Percentiles rank a stretch among this genome's conserved stretches.
Conservation (phyloP, 169 alveolate species). For the Plasmodium inui region DNA sequence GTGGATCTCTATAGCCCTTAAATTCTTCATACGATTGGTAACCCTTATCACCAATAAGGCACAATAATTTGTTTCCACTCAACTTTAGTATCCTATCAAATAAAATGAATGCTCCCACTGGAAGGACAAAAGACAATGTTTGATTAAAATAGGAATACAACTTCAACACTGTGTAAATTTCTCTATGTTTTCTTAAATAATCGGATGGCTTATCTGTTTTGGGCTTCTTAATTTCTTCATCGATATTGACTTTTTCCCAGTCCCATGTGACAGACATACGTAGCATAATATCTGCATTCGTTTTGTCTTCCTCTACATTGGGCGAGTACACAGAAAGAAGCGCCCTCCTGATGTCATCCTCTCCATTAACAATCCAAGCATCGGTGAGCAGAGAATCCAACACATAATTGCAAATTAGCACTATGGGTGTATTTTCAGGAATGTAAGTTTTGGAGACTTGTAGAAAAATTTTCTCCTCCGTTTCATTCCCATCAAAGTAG, state of each 20-base stretch:
- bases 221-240: constrained; percentile 51
- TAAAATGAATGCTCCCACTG: constrained; percentile 86
- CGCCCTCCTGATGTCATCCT: constrained; percentile 84
- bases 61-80: constrained; percentile 81
- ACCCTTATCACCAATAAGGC: constrained; percentile 89
- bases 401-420: constrained; percentile 85
- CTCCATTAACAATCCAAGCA: constrained; percentile 79
- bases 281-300: constrained; percentile 90
- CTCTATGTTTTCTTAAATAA: constrained; percentile 75
- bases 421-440: constrained; percentile 82
- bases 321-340: constrained; percentile 86
- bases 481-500: constrained; percentile 85
- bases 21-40: constrained; percentile 88
- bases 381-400: constrained; percentile 88
- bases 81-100: constrained; percentile 78
- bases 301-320: constrained; percentile 87
- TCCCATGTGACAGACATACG: constrained; percentile 90
- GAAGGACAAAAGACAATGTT: constrained; percentile 84
- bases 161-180: constrained; percentile 77
- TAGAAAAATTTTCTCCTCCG: constrained; percentile 76
- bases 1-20: constrained; percentile 85
- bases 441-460: constrained; percentile 73
- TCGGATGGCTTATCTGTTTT: constrained; percentile 40
- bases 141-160: constrained; percentile 78
- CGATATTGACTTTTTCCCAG: constrained; percentile 68